These are phyloP conservation scores for Psophocarpus tetragonolobus DNA, from an alignment of 306 rosid genomes.

Conservation along the genomic window DNA sequence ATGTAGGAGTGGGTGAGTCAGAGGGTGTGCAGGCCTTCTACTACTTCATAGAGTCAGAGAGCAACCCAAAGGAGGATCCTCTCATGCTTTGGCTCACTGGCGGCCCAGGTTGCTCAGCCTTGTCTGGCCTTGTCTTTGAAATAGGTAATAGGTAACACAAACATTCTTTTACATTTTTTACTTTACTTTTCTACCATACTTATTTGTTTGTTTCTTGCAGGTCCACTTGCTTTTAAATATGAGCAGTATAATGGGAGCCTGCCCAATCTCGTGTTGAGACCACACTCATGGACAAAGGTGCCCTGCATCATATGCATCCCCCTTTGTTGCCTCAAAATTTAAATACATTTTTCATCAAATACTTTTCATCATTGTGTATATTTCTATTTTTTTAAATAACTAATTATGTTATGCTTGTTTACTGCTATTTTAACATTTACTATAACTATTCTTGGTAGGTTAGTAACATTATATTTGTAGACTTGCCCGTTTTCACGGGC, in stretches of 20 bases:
- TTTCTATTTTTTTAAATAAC: background rate
- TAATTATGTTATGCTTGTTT: background rate
- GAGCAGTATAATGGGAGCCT: slow-evolving; percentile 54
- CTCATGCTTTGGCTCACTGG: slow-evolving; percentile 76
- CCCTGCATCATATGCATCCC: background rate
- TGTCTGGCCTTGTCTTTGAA: slow-evolving; percentile 54
- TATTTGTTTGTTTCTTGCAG: slow-evolving; percentile 30
- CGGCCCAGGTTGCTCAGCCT: slow-evolving; percentile 71
- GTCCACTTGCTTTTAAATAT: slow-evolving; percentile 52
- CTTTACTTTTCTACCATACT: background rate
- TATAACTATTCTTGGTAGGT: slow-evolving; percentile 28
- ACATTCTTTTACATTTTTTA: background rate
- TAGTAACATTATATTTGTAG: slow-evolving; percentile 60
- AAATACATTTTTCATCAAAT: background rate
- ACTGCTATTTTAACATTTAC: background rate
- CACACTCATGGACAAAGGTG: slow-evolving; percentile 79
- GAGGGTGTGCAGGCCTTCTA: slow-evolving; percentile 62
- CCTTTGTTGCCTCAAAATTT: background rate
- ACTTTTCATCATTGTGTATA: background rate
- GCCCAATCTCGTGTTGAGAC: slow-evolving; percentile 50
- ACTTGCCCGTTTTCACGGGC: slow-evolving; percentile 67
- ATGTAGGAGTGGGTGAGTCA: slow-evolving; percentile 67
- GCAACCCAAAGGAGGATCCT: slow-evolving; percentile 60
- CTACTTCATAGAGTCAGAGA: slow-evolving; percentile 65
- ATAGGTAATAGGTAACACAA: slow-evolving; percentile 41